Percentiles rank a stretch among this genome's conserved stretches.
Evolutionary conservation across 225 moss, liverwort and hornwort species (phyloP).

Genomic region (Asterella californica): DNA sequence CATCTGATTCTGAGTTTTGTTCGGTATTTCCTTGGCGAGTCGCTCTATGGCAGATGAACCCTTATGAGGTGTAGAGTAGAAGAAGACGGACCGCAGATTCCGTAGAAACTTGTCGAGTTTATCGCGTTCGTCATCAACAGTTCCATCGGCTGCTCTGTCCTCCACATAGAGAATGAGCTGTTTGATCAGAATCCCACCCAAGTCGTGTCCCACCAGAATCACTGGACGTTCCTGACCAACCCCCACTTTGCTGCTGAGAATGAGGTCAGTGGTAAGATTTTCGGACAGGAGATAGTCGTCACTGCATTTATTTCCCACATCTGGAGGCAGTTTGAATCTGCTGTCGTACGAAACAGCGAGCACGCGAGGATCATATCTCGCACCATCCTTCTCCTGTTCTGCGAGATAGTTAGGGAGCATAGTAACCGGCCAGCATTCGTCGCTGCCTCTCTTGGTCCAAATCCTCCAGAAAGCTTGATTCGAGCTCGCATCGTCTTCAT

Average conservation of each 20-base stretch:
- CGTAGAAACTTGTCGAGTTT: background rate
- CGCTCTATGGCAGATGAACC: background rate
- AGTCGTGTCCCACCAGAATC: conserved; percentile 14
- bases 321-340: background rate
- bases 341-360: background rate
- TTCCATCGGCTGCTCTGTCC: background rate
- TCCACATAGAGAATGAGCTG: conserved; percentile 2
- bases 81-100: conserved; percentile 1
- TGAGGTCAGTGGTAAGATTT: background rate
- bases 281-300: background rate
- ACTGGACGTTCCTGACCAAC: background rate
- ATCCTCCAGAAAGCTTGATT: background rate
- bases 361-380: background rate
- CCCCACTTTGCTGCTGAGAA: background rate
- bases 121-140: no score
- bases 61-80: background rate
- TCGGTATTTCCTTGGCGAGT: background rate
- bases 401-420: background rate
- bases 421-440: background rate
- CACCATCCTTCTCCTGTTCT: background rate
- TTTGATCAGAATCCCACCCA: conserved; percentile 15
- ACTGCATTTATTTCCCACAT: background rate
- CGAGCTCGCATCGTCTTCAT: background rate
- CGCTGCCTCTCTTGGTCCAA: background rate
- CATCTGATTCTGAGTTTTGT: background rate